phyloP scores from a whole-genome alignment of 345 rosid genomes.

The Raphanus raphanistrum region DNA sequence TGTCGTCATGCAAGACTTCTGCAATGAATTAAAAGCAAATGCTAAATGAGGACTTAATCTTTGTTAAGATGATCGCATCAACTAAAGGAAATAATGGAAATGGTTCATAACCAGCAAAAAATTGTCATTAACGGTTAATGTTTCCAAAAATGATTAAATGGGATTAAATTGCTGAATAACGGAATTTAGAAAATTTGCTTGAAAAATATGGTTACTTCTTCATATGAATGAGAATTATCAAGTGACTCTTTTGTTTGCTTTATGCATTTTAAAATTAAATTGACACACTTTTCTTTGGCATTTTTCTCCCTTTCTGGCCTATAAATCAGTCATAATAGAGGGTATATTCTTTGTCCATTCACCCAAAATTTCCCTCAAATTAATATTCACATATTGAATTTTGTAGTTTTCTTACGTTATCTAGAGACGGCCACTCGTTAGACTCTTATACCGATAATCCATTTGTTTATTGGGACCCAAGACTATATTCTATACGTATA shows the following conservation, averaged over 20 bases:
- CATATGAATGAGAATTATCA: constrained; percentile 41
- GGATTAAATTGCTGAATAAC: constrained; percentile 31
- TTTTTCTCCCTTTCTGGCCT: constrained; percentile 16
- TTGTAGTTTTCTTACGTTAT: constrained; percentile 37
- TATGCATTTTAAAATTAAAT: constrained; percentile 24
- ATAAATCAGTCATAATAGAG: constrained; percentile 21
- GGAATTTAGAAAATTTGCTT: constrained; percentile 39
- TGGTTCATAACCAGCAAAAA: constrained; percentile 38
- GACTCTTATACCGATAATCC: constrained; percentile 31
- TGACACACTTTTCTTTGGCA: constrained; percentile 36
- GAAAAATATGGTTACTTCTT: constrained; percentile 35
- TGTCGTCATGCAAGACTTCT: constrained; percentile 34
- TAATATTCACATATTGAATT: constrained; percentile 31
- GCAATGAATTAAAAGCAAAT: constrained; percentile 40
- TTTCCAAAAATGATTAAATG: constrained; percentile 29
- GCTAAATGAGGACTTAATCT: constrained; percentile 38
- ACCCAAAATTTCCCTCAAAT: constrained; percentile 26
- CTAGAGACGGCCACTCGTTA: constrained; percentile 31
- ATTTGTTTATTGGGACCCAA: constrained; percentile 31
- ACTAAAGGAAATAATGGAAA: constrained; percentile 34
- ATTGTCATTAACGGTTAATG: constrained; percentile 32
- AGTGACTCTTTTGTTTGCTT: constrained; percentile 34
- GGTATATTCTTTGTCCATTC: constrained; percentile 41
- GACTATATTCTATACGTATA: not conserved
- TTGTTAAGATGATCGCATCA: constrained; percentile 33